Evolutionary conservation across 2,329 filamentous ascomycete species (phyloP).

Genomic region (Beauveria brongniartii): DNA sequence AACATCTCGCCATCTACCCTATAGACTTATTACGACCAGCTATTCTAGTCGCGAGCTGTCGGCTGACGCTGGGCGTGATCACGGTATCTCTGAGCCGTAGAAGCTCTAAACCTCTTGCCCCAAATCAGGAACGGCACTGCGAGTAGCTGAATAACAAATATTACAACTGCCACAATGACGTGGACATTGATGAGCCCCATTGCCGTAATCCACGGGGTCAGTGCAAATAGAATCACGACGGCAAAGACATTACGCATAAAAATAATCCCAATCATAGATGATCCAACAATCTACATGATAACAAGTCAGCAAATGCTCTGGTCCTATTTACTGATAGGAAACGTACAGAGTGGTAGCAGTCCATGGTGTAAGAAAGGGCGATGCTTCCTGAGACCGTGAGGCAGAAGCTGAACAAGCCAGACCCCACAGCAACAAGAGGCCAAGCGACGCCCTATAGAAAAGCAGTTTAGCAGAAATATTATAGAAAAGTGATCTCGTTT

Average conservation of each 20-base stretch:
- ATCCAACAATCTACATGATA: slow-evolving; percentile 5
- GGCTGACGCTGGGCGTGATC: background rate
- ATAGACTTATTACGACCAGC: background rate
- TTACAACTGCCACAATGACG: slow-evolving; percentile 18
- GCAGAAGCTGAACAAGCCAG: slow-evolving; percentile 4
- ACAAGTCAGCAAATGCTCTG: background rate
- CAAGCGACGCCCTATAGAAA: background rate
- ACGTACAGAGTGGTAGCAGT: slow-evolving; percentile 8
- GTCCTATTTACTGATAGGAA: background rate
- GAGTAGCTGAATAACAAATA: slow-evolving; percentile 17
- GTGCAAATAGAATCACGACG: slow-evolving; percentile 21
- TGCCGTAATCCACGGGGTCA: slow-evolving; percentile 22
- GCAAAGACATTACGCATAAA: slow-evolving; percentile 25
- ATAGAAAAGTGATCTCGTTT: background rate
- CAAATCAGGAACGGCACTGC: slow-evolving; percentile 24
- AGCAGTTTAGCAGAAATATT: background rate
- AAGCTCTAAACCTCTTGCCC: slow-evolving; percentile 19
- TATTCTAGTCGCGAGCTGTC: background rate
- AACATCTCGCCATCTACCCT: too few relatives aligned
- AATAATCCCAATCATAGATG: slow-evolving; percentile 24
- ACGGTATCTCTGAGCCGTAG: background rate
- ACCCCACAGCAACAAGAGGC: slow-evolving; percentile 4
- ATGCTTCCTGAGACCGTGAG: background rate
- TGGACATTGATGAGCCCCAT: slow-evolving; percentile 25
- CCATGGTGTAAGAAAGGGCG: slow-evolving; percentile 11